A percentile compares a stretch with the other conserved stretches of the same genome.
Conservation (phyloP, 2,329 filamentous ascomycete genomes). For the Sphaerulina musiva region DNA sequence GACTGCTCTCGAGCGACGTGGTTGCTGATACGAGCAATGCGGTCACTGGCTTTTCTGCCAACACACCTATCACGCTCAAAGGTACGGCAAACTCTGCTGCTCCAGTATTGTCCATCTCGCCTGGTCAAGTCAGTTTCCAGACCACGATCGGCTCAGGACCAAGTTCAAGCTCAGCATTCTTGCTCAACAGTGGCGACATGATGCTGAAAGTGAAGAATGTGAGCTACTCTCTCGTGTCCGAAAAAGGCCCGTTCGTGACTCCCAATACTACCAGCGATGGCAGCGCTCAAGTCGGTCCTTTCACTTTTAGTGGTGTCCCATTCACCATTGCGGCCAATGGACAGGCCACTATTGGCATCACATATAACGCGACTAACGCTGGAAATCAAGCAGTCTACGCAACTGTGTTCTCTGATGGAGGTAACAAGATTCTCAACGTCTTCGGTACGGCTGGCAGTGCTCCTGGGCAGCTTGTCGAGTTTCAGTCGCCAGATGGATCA, state of each 20-base stretch:
- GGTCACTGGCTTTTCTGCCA: constrained; percentile 6
- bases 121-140: constrained; percentile 2
- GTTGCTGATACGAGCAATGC: constrained; percentile 4
- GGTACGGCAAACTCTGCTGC: constrained; percentile 6
- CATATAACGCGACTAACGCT: constrained; percentile 5
- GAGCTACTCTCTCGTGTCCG: constrained; percentile 1
- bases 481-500: constrained; percentile 2
- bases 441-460: constrained; percentile 8
- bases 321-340: constrained; percentile 2
- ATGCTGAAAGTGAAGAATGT: constrained; percentile 1
- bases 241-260: constrained; percentile 7
- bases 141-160: constrained; percentile 3
- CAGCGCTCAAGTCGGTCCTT: constrained; percentile 3
- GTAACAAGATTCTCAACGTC: constrained; percentile 6
- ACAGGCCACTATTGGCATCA: constrained; percentile 1
- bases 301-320: constrained; percentile 7
- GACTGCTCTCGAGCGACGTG: constrained; percentile 7
- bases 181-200: constrained; percentile 4
- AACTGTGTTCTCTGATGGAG: constrained; percentile 1
- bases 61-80: constrained; percentile 5
- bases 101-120: not conserved
- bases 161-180: constrained; percentile 5
- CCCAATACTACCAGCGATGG: constrained; percentile 8
- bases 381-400: constrained; percentile 8
- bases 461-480: constrained; percentile 5